A percentile compares a stretch with the other conserved stretches of the same genome.
Evolutionary conservation across 2,329 filamentous ascomycete genomes (phyloP).

Genomic region (Nemania sp.): DNA sequence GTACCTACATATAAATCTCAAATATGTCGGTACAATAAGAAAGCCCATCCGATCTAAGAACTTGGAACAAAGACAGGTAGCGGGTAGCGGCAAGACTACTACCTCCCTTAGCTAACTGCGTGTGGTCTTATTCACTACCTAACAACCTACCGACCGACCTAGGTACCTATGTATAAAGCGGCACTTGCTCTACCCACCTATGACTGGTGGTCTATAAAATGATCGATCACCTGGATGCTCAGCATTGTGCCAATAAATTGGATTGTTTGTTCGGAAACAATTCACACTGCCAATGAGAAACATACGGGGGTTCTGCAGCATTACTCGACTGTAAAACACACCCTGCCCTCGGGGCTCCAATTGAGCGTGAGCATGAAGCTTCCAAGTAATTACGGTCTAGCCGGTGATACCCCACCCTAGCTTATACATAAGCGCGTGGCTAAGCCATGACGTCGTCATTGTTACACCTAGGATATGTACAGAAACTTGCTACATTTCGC

Average conservation of each 20-base stretch:
- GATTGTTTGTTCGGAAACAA: not conserved
- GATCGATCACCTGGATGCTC: not conserved
- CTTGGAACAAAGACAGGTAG: not conserved
- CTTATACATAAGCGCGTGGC: constrained; percentile 30
- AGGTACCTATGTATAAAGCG: too few species aligned
- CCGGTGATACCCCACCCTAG: not conserved
- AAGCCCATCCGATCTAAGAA: not conserved
- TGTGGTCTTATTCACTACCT: too few species aligned
- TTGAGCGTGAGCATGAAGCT: not conserved
- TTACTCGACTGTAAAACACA: not conserved
- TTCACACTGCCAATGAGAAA: not conserved
- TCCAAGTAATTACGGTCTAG: not conserved
- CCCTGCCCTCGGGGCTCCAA: not conserved
- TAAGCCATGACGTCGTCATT: constrained; percentile 38
- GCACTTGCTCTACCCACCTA: not conserved
- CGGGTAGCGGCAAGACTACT: constrained; percentile 21
- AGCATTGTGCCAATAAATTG: too few species aligned
- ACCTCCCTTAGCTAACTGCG: not conserved
- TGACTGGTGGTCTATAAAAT: constrained; percentile 3
- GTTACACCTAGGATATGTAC: not conserved
- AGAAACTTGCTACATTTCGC: not conserved
- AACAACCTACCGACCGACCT: too few species aligned
- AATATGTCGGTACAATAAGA: not conserved
- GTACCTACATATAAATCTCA: not conserved
- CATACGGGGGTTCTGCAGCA: not conserved